Evolutionary conservation across 2,329 filamentous ascomycete genomes (phyloP).

Genomic region (Cryoendolithus antarcticus): DNA sequence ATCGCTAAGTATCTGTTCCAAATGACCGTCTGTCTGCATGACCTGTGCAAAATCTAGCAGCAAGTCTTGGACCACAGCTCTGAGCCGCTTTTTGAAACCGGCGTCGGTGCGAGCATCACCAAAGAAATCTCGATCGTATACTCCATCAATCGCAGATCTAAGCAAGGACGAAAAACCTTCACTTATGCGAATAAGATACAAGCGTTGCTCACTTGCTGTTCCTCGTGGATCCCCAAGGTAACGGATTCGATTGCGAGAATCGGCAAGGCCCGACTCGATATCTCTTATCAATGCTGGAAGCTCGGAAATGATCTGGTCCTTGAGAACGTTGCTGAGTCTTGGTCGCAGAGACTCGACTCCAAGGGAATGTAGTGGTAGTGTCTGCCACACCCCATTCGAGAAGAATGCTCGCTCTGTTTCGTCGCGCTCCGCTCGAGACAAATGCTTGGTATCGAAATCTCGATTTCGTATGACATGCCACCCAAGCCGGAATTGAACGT

Average conservation of each 20-base stretch:
- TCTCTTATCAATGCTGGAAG: slow-evolving; percentile 36
- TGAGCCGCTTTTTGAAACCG: slow-evolving; percentile 32
- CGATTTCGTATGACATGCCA: slow-evolving; percentile 45
- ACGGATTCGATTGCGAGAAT: slow-evolving; percentile 28
- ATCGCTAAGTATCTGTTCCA: slow-evolving; percentile 17
- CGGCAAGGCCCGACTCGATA: slow-evolving; percentile 26
- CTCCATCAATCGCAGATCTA: slow-evolving; percentile 37
- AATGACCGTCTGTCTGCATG: slow-evolving; percentile 31
- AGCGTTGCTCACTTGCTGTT: slow-evolving; percentile 36
- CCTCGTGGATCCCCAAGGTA: slow-evolving; percentile 38
- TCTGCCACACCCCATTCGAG: not conserved
- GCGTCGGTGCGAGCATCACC: slow-evolving; percentile 18
- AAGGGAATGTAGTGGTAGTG: not conserved
- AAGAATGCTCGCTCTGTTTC: not conserved
- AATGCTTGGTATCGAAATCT: slow-evolving; percentile 8
- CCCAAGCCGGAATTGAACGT: slow-evolving; percentile 31
- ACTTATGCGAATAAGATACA: slow-evolving; percentile 36
- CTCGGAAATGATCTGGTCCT: slow-evolving; percentile 34
- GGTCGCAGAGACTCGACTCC: slow-evolving; percentile 39
- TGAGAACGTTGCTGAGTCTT: slow-evolving; percentile 41
- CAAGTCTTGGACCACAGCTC: slow-evolving; percentile 41
- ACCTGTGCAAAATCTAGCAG: slow-evolving; percentile 32
- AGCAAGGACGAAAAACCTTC: slow-evolving; percentile 33
- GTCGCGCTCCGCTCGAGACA: not conserved
- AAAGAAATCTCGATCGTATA: slow-evolving; percentile 43